Evolutionary conservation across 2,329 filamentous ascomycete species (phyloP).

Genomic region (Xylaria sp.): DNA sequence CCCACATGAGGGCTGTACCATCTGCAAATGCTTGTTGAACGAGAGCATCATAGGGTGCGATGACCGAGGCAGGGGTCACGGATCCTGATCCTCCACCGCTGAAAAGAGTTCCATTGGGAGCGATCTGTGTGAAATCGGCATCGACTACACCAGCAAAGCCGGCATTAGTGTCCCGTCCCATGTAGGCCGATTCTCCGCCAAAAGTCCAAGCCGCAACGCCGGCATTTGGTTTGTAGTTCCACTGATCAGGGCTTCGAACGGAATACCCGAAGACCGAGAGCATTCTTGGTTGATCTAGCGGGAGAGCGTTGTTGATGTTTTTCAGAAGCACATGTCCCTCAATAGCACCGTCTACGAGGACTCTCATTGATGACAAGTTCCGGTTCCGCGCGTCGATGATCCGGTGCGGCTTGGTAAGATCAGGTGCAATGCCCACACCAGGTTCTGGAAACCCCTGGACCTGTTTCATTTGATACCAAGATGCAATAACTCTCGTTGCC

Average conservation of each 20-base stretch:
- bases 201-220: conserved; percentile 53
- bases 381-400: conserved; percentile 67
- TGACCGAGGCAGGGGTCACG: conserved; percentile 59
- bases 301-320: conserved; percentile 66
- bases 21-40: conserved; percentile 64
- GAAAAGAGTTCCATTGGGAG: conserved; percentile 60
- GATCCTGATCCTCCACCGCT: conserved; percentile 62
- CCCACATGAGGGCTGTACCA: conserved; percentile 68
- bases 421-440: conserved; percentile 63
- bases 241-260: conserved; percentile 58
- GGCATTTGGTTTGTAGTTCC: conserved; percentile 55
- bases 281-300: conserved; percentile 61
- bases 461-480: conserved; percentile 68
- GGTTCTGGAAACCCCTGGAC: conserved; percentile 59
- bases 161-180: conserved; percentile 45
- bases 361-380: conserved; percentile 56
- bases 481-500: conserved; percentile 63
- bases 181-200: conserved; percentile 54
- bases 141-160: conserved; percentile 50
- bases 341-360: conserved; percentile 66
- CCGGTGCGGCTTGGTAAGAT: conserved; percentile 61
- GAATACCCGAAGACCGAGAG: conserved; percentile 74
- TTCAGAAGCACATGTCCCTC: conserved; percentile 74
- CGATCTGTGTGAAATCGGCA: conserved; percentile 54
- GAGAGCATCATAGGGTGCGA: conserved; percentile 67